Evolutionary conservation across 257 asterid genomes (phyloP).

Genomic region (Lavandula angustifolia): DNA sequence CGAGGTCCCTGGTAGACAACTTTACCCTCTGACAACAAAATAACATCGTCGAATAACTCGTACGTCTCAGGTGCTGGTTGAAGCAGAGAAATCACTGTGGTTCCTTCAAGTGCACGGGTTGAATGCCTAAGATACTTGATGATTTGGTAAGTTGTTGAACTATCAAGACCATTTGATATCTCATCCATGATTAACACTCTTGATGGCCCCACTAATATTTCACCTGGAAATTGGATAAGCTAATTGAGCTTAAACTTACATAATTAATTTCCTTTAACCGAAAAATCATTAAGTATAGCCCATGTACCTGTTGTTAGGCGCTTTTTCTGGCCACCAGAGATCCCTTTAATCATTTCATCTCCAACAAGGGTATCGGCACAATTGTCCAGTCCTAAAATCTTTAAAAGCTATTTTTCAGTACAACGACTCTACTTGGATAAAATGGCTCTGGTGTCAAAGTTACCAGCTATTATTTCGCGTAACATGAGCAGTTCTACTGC

Average conservation of each 20-base stretch:
- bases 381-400: conserved; percentile 93
- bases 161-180: conserved; percentile 94
- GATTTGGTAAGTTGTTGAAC: conserved; percentile 87
- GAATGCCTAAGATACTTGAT: conserved; percentile 79
- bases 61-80: conserved; percentile 99
- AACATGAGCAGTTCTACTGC: conserved; percentile 8
- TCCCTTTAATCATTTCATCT: conserved; percentile 96
- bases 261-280: conserved; percentile 12
- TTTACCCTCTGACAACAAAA: conserved; percentile 86
- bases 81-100: conserved; percentile 82
- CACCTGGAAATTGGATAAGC: conserved; percentile 62
- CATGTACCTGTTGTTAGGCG: conserved; percentile 81
- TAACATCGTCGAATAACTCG: conserved; percentile 83
- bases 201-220: conserved; percentile 78
- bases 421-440: conserved; percentile 11
- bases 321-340: conserved; percentile 96
- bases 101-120: conserved; percentile 76
- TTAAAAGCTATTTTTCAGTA: conserved; percentile 47
- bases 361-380: conserved; percentile 94
- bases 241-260: conserved; percentile 33
- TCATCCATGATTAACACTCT: conserved; percentile 94
- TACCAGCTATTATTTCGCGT: background rate
- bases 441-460: conserved; percentile 18
- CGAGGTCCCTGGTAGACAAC: conserved; percentile 95
- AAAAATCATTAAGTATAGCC: conserved; percentile 26